phyloP scores from a whole-genome alignment of 2,329 filamentous ascomycete genomes.

The Mycocentrospora acerina region DNA sequence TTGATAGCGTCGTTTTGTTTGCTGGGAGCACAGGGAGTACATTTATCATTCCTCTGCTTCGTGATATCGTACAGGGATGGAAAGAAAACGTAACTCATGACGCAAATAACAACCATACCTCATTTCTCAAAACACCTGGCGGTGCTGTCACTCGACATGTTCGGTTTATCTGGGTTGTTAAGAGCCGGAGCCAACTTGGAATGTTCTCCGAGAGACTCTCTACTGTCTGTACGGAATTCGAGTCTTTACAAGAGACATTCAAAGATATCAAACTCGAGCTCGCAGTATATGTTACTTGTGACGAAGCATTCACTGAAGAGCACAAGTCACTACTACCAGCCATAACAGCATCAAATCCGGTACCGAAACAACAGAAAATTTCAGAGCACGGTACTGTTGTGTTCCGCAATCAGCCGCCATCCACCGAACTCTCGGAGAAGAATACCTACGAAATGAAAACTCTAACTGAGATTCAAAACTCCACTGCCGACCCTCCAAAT shows the following conservation, averaged over 20 bases:
- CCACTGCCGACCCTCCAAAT: conserved; percentile 18
- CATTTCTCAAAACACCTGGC: conserved; percentile 18
- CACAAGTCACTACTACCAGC: conserved; percentile 34
- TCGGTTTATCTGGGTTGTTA: conserved; percentile 62
- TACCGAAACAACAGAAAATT: conserved; percentile 1
- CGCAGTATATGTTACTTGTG: conserved; percentile 58
- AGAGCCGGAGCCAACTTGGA: conserved; percentile 52
- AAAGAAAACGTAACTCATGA: conserved; percentile 27
- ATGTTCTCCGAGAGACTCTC: conserved; percentile 58
- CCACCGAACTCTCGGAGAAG: conserved; percentile 3
- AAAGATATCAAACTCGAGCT: conserved; percentile 51
- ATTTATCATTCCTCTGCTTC: conserved; percentile 58
- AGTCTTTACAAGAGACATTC: conserved; percentile 39
- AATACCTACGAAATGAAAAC: too few species aligned
- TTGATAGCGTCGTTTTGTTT: conserved; percentile 61
- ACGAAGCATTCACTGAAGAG: conserved; percentile 49
- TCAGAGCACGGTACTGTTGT: conserved; percentile 20
- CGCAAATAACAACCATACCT: not conserved
- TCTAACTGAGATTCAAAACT: not conserved
- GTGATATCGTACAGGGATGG: conserved; percentile 57
- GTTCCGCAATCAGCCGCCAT: conserved; percentile 23
- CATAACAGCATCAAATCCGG: conserved; percentile 20
- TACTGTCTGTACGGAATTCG: conserved; percentile 47
- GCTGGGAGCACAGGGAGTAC: conserved; percentile 63
- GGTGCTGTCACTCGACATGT: conserved; percentile 51